These are phyloP conservation scores for Rhodotorula sp. DNA, from an alignment of 1,284 basidiomycete genomes.

Conservation along the genomic window DNA sequence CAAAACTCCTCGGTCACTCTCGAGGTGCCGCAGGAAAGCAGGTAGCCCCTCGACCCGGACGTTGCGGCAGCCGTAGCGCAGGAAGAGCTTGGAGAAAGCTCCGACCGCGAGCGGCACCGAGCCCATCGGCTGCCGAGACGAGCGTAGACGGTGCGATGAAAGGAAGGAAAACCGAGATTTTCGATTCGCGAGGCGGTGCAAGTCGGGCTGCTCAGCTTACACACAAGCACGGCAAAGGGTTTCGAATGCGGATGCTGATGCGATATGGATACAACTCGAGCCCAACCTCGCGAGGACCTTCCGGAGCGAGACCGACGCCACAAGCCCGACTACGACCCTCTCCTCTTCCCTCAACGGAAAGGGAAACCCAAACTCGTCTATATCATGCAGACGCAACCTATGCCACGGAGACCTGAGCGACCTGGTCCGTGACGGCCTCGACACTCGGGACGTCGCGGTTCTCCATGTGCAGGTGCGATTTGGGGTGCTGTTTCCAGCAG, in stretches of 20 bases:
- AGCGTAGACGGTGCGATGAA: neutral
- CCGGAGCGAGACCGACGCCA: no score
- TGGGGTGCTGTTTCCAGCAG: constrained; percentile 20
- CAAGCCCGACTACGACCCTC: no score
- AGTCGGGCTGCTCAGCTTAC: no score
- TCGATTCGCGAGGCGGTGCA: neutral
- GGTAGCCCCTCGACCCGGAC: constrained; percentile 68
- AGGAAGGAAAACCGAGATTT: neutral
- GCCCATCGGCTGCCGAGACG: constrained; percentile 16
- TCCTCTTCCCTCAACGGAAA: no score
- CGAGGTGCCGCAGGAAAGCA: constrained; percentile 63
- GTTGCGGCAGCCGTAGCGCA: constrained; percentile 64
- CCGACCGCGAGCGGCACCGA: constrained; percentile 36
- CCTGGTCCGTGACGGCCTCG: constrained; percentile 22
- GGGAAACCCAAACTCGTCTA: neutral
- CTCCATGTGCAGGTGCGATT: constrained; percentile 35
- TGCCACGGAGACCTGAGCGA: constrained; percentile 14
- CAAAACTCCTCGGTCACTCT: constrained; percentile 66
- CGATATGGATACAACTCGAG: no score
- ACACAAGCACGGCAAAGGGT: no score
- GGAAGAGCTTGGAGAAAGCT: constrained; percentile 67
- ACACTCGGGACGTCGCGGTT: constrained; percentile 23
- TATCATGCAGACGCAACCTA: neutral
- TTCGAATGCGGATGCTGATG: no score
- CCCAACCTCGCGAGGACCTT: no score